Evolutionary conservation across 1,139 yeast species (phyloP), one percentile per base, ranked within the genome.

Genomic region (Arxiozyma heterogenica): DNA sequence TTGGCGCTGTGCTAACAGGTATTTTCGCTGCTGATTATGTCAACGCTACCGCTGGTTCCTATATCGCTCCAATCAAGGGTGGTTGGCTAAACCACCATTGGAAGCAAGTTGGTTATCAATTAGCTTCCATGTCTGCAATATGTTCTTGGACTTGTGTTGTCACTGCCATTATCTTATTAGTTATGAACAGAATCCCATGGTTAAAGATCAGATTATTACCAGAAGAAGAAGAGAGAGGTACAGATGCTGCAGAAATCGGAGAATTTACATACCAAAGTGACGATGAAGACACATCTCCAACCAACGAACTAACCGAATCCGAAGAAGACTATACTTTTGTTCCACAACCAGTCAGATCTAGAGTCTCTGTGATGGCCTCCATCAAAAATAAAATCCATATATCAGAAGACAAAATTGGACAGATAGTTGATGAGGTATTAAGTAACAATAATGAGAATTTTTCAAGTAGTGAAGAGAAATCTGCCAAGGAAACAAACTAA

Each of bases 61-160:
- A 83, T 50, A 74, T 76, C 39, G 76, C 78, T 44, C 76, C 69
- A n/a, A 87, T 88, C 61, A 75, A 68, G 41, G 95, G 96, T 65
- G 98, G 98, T 55, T 91, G 98, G 98, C 75, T 91, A 65, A 89
- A 88, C 77, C 94, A 88, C 68, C 84, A 90, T 77, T 91, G 79
- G 73, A 79, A 75, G 56, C 98, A 91, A 77, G 83, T 91, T 59
- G 97, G 96, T 57, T 90, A 84, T 76, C 98, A 91, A 76, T 77
- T 91, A 62, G 97, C 98, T 48, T 96, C 89, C 53, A 78, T 85
- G 59, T 75, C 78, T 58, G 78, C 96, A 27, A 81, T 84, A 57
- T 83, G 84, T 58, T 81, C 81, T 30, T 91, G 95, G 94, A 79
- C 96, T 15, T 88, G 88, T 67, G 79, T 73, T 18, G 79, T 90